A percentile compares a stretch with the other conserved stretches of the same genome.
These are phyloP conservation scores for Lactuca saligna DNA, from an alignment of 129 eudicot species.

Conservation along the genomic window DNA sequence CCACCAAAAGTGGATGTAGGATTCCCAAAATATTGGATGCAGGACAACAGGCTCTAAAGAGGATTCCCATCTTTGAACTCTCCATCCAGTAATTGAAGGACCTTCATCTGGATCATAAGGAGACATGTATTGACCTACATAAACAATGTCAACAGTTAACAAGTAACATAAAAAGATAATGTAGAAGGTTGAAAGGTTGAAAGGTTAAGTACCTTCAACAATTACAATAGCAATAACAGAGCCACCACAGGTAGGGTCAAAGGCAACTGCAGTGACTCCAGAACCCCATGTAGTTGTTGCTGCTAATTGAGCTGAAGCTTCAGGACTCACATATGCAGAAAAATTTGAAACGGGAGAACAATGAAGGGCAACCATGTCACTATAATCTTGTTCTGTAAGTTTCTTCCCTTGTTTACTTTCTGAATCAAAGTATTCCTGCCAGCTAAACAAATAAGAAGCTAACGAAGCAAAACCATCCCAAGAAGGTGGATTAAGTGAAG, in stretches of 20 bases:
- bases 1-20: conserved; percentile 87
- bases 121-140: conserved; percentile 84
- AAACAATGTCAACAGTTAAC: too few relatives aligned
- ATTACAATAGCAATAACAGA: conserved; percentile 91
- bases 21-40: conserved; percentile 92
- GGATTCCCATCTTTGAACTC: conserved; percentile 99
- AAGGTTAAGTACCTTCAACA: conserved; percentile 52
- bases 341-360: conserved; percentile 97
- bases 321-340: conserved; percentile 97
- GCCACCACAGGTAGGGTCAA: conserved; percentile 99
- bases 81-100: conserved; percentile 97
- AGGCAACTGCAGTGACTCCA: conserved; percentile 97
- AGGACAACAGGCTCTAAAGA: conserved; percentile 90
- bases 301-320: conserved; percentile 89
- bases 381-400: conserved; percentile 63
- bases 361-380: conserved; percentile 78
- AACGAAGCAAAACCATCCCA: conserved; percentile 93
- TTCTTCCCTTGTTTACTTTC: conserved; percentile 85
- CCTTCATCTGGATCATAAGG: conserved; percentile 99
- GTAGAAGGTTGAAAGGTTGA: too few relatives aligned
- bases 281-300: conserved; percentile 99
- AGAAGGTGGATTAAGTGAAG: conserved; percentile 76
- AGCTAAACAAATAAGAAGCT: conserved; percentile 81
- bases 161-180: too few relatives aligned
- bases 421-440: conserved; percentile 77